Conservation (phyloP, 495 filamentous ascomycete species). For the Aspergillus sparsus region DNA sequence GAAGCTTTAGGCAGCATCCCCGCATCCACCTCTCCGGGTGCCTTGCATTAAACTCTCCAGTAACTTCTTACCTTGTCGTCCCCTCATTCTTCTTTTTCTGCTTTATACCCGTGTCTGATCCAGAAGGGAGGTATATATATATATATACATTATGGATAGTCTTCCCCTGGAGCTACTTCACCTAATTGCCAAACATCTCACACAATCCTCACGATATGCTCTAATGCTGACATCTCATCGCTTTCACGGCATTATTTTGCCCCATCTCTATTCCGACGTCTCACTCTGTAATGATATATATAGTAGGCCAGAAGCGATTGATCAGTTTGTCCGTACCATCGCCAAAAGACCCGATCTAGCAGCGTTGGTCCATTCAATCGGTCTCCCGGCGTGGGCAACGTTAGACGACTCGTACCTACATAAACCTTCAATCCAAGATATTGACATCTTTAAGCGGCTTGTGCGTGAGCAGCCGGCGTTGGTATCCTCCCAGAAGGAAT, state of each 20-base stretch:
- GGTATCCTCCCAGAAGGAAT: not conserved
- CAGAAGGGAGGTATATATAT: too few relatives aligned
- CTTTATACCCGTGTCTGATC: too few relatives aligned
- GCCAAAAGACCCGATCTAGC: not conserved
- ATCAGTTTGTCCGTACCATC: not conserved
- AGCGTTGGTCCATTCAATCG: not conserved
- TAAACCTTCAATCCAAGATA: not conserved
- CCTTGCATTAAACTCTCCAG: too few relatives aligned
- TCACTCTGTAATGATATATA: not conserved
- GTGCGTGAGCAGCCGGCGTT: not conserved
- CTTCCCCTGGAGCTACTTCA: constrained; percentile 1
- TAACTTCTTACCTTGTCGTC: too few relatives aligned
- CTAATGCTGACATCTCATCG: not conserved
- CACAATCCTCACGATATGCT: not conserved
- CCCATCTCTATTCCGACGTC: constrained; percentile 4
- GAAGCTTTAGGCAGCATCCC: too few relatives aligned
- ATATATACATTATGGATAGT: not conserved
- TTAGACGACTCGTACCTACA: too few relatives aligned
- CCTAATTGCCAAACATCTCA: not conserved
- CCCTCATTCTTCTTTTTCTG: too few relatives aligned
- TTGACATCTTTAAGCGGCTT: not conserved
- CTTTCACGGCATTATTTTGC: not conserved
- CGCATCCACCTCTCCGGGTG: too few relatives aligned
- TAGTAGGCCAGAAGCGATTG: not conserved
- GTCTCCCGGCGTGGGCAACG: not conserved